A percentile compares a stretch with the other conserved stretches of the same genome.
Evolutionary conservation across 352 stramenopile species (phyloP).

Genomic region (Phytophthora parvispora): DNA sequence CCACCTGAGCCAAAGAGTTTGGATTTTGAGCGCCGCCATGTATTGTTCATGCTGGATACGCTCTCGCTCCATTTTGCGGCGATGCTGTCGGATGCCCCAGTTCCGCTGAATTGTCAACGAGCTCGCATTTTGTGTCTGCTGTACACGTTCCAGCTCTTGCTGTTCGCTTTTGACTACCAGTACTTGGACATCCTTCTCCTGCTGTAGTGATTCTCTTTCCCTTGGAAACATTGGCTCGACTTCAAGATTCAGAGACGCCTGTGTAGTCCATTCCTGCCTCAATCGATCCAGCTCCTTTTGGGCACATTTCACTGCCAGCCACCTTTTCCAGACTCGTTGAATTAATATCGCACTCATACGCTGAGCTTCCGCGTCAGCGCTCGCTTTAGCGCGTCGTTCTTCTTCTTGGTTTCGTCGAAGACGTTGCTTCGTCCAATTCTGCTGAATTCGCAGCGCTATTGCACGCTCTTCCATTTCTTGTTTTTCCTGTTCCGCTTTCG

Average conservation of each 20-base stretch:
- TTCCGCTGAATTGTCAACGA: conserved; percentile 33
- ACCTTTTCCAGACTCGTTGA: conserved; percentile 18
- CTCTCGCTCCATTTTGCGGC: conserved; percentile 28
- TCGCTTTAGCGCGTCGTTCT: background rate
- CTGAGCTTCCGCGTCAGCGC: background rate
- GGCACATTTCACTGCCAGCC: background rate
- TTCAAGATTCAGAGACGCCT: background rate
- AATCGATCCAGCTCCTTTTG: background rate
- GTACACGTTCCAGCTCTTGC: conserved; percentile 5
- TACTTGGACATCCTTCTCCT: background rate
- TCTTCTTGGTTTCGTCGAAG: conserved; percentile 4
- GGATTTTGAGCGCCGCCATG: conserved; percentile 35
- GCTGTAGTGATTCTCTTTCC: conserved; percentile 14
- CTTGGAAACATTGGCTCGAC: background rate
- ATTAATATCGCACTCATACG: conserved; percentile 8
- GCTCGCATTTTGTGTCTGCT: conserved; percentile 19
- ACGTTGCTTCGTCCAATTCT: conserved; percentile 18
- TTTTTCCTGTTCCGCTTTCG: conserved; percentile 1
- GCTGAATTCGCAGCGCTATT: conserved; percentile 15
- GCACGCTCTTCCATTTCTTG: conserved; percentile 5
- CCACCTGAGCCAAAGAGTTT: conserved; percentile 35
- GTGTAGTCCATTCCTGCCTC: background rate
- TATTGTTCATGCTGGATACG: conserved; percentile 27
- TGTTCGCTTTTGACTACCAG: background rate
- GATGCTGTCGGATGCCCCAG: conserved; percentile 23